Conservation (phyloP, 2,329 filamentous ascomycete species). For the Oidium heveae region DNA sequence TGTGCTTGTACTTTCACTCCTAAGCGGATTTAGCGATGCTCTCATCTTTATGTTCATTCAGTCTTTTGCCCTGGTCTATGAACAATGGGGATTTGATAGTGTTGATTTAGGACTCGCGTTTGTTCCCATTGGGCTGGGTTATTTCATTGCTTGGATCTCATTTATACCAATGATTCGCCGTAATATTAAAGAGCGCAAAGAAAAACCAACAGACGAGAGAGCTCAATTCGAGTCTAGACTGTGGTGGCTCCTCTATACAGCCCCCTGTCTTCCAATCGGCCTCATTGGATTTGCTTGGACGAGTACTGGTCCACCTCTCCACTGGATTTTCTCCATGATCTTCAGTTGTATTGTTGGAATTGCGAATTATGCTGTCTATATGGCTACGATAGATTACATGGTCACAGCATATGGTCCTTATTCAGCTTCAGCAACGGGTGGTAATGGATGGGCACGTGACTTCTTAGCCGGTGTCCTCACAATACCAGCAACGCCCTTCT, state of each 20-base stretch:
- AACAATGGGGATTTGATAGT: slow-evolving; percentile 36
- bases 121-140: slow-evolving; percentile 40
- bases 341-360: slow-evolving; percentile 42
- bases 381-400: slow-evolving; percentile 59
- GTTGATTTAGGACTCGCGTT: slow-evolving; percentile 33
- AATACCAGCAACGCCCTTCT: slow-evolving; percentile 39
- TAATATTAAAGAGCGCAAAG: slow-evolving; percentile 24
- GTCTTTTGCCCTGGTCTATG: slow-evolving; percentile 41
- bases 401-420: slow-evolving; percentile 49
- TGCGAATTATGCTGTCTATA: slow-evolving; percentile 47
- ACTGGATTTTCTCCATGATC: slow-evolving; percentile 43
- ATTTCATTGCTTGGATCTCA: slow-evolving; percentile 32
- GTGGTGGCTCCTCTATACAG: slow-evolving; percentile 36
- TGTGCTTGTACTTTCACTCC: slow-evolving; percentile 41
- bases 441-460: slow-evolving; percentile 50
- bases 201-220: slow-evolving; percentile 25
- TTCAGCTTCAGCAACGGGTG: slow-evolving; percentile 48
- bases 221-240: slow-evolving; percentile 47
- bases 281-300: slow-evolving; percentile 36
- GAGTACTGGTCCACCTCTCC: slow-evolving; percentile 29
- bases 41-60: slow-evolving; percentile 60
- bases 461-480: slow-evolving; percentile 49
- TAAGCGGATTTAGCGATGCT: slow-evolving; percentile 48
- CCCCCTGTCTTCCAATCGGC: slow-evolving; percentile 35
- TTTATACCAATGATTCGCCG: slow-evolving; percentile 32